Conservation (phyloP, 306 rosid genomes). For the Styphnolobium japonicum region DNA sequence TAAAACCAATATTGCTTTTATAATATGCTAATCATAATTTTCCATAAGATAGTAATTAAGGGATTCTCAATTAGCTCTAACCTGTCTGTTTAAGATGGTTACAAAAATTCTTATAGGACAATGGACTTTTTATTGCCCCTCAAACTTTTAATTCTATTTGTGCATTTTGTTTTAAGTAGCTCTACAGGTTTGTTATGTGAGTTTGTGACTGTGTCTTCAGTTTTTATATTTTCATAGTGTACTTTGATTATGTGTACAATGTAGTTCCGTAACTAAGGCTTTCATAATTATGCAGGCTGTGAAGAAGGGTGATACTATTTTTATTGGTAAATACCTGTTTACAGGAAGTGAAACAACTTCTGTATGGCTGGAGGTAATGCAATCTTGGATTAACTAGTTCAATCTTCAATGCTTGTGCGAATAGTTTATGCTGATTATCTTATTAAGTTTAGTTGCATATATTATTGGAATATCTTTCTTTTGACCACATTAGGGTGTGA, state of each 20-base stretch:
- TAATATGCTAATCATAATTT: neutral
- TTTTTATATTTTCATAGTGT: neutral
- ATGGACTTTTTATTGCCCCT: neutral
- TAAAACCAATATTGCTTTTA: neutral
- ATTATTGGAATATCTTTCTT: neutral
- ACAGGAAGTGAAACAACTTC: slow-evolving; percentile 49
- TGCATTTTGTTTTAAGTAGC: neutral
- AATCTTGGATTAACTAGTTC: neutral
- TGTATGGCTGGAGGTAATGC: slow-evolving; percentile 43
- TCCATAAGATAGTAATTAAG: neutral
- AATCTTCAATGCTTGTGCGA: neutral
- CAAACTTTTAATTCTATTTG: neutral
- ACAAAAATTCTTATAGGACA: neutral
- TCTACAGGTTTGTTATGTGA: neutral
- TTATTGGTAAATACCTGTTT: slow-evolving; percentile 38
- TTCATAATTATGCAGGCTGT: slow-evolving; percentile 34
- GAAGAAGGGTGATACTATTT: slow-evolving; percentile 46
- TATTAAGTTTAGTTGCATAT: neutral
- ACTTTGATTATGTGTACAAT: neutral
- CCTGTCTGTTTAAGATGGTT: neutral
- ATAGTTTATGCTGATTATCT: slow-evolving; percentile 1
- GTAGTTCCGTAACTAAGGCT: neutral
- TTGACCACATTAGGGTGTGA: neutral
- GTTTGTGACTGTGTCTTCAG: neutral
- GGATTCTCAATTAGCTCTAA: neutral